Conservation (phyloP, 257 asterid genomes). For the Fraxinus cuspidata region DNA sequence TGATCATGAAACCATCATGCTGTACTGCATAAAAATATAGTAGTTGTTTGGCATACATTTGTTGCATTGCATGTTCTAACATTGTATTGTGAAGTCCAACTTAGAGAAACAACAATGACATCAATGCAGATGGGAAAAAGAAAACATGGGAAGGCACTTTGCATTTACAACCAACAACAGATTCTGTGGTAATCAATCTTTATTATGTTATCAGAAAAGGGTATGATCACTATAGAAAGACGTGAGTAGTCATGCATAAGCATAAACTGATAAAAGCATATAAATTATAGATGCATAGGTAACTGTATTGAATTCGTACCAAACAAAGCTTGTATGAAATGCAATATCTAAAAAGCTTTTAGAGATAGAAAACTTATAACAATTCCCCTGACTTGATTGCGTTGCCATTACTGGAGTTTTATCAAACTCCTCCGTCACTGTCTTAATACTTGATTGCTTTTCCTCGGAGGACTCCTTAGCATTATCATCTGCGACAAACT, state of each 20-base stretch:
- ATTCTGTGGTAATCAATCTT: neutral
- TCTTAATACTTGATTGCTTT: conserved; percentile 44
- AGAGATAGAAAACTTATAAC: conserved; percentile 35
- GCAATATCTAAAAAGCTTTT: conserved; percentile 20
- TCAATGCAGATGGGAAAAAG: neutral
- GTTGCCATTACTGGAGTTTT: conserved; percentile 41
- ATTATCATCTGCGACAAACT: conserved; percentile 50
- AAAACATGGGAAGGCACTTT: neutral
- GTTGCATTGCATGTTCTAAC: neutral
- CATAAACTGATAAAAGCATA: neutral
- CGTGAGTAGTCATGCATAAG: neutral
- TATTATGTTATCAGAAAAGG: conserved; percentile 4
- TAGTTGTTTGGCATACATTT: conserved; percentile 3
- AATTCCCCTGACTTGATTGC: conserved; percentile 39
- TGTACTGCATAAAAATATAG: neutral
- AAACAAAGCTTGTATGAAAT: conserved; percentile 7
- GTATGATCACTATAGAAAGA: conserved; percentile 1
- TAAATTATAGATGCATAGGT: neutral
- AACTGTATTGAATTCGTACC: conserved; percentile 4
- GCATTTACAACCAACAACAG: neutral
- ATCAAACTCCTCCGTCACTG: conserved; percentile 53
- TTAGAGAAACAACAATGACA: neutral
- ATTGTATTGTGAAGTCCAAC: conserved; percentile 8
- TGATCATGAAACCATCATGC: neutral
- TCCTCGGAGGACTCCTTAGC: conserved; percentile 60